phyloP scores from a whole-genome alignment of 257 asterid genomes.

The Nicotiana knightiana region DNA sequence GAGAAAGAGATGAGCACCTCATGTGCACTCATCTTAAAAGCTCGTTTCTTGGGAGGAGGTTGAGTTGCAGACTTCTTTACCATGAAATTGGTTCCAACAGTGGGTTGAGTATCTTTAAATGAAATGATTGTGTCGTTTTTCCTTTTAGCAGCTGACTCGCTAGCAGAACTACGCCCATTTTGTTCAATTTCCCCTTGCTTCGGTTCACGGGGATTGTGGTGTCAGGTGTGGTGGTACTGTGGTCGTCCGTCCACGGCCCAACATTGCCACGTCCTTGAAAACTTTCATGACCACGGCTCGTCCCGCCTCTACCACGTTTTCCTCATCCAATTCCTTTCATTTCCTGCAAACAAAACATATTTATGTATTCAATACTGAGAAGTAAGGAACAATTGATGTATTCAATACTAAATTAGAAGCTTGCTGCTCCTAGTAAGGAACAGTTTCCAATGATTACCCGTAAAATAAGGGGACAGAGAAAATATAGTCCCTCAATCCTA shows the following conservation, averaged over 20 bases:
- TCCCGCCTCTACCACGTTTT: too few species aligned
- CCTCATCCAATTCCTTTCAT: too few species aligned
- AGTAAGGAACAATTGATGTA: too few species aligned
- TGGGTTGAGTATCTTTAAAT: slow-evolving; percentile 19
- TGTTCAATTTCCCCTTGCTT: slow-evolving; percentile 27
- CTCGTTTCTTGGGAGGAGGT: slow-evolving; percentile 51
- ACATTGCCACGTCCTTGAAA: too few species aligned
- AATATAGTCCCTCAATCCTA: slow-evolving; percentile 1
- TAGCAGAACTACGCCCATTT: slow-evolving; percentile 20
- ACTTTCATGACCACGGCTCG: too few species aligned
- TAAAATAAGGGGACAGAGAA: neutral
- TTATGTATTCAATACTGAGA: too few species aligned
- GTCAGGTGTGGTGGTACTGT: too few species aligned
- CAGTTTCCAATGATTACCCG: neutral
- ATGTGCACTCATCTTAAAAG: slow-evolving; percentile 62
- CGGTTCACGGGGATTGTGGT: slow-evolving; percentile 16
- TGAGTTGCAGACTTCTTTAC: slow-evolving; percentile 31
- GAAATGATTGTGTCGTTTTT: slow-evolving; percentile 19
- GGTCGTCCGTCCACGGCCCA: too few species aligned
- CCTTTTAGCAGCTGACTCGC: slow-evolving; percentile 15
- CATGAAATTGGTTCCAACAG: slow-evolving; percentile 17
- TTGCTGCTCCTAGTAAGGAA: too few species aligned
- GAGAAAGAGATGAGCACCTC: slow-evolving; percentile 47
- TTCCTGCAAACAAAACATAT: too few species aligned
- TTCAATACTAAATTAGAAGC: too few species aligned